Base-by-base conservation (phyloP, 176 grass and related monocot species). In the Eleusine coracana region DNA sequence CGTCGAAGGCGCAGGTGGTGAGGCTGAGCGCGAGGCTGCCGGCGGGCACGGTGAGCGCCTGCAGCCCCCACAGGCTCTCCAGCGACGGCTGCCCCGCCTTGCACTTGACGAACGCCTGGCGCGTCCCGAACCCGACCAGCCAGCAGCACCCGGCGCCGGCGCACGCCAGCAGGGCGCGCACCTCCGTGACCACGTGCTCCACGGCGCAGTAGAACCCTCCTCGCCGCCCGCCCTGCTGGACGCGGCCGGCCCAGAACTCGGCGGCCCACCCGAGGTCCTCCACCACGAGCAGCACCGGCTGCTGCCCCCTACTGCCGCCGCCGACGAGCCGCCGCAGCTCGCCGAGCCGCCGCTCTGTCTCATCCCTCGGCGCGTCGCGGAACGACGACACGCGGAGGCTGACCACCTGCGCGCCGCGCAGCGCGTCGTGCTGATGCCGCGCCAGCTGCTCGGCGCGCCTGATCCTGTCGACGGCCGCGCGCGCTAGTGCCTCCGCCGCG, bases 251-350 rank as follows among this genome's bases (percentile, higher is more conserved):
- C 92, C 92, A 91, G 73, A 88, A 93, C 63, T 98, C 90, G 37
- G 88, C 88, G 12, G 74, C 81, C 88, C 88, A 94, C 77, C 84
- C 92, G 38, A 98, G 82, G 84, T 98, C 92, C 78, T 94, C 95
- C 65, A 98, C 71, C 51, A 93, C 67, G 21, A 97, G 73, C 34
- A 92, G 82, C 11, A 90, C 80, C 31, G 31, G 31, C 50, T n/a
- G 20, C 86, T 49, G 48, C 18, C 52, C 52, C 18, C 66, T 68
- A n/a, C 88, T 20, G 67, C 75, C 83, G 21, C 88, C n/a, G 61
- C 66, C 82, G 72, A 86, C 79, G 25, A 93, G 66, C 82, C 84
- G 86, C 77, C 89, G 88, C 39, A 98, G 89, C 78, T 98, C 95
- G 17, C 58, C 83, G 76, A 96, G 82, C 67, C 87, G 92, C 51